Evolutionary conservation across 2,329 filamentous ascomycete species (phyloP), one percentile per base, ranked within the genome.

Genomic region (Paramyrothecium roridum): DNA sequence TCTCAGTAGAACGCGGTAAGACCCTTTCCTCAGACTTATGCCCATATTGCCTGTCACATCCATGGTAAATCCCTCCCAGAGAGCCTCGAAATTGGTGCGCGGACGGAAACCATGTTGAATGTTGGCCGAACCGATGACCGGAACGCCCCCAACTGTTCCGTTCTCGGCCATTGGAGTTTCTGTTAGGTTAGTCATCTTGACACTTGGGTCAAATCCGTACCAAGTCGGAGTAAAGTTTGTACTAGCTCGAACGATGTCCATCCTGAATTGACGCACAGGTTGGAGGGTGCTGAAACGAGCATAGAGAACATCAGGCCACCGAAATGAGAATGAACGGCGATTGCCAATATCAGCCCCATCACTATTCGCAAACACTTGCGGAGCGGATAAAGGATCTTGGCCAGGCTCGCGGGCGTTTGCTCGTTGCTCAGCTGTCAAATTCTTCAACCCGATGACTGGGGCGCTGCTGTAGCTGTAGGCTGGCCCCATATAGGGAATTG

Each of bases 1-100:
- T 20, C 57, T 56, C 17, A 63, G 49, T 1, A 61, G 26, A n/a
- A 65, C 59, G 4, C 53, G 57, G 26, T 61, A 63, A 17, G 57
- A 57, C 1, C 60, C 60, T 47, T 63, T 59, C 12, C 34, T 56
- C 50, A 46, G 56, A 47, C 48, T 56, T 50, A 48, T 48, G 7
- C 46, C 46, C 16, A 21, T 48, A 6, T 8, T 8, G 46, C 46
- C 46, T 48, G 46, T 48, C 46, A 48, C 46, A 22, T 48, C 46
- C 12, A 48, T 8, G 46, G 46, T 21, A 48, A 20, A 48, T 23
- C n/a, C n/a, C n/a, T 48, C 8, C 46, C 46, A 48, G 8, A 20
- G 16, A 23, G 4, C 8, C 22, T 48, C 16, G n/a, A 10, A 48
- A 16, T 48, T 48, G 12, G 46, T 48, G 6, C 20, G 46, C 3